Evolutionary conservation across 331 rosid genomes (phyloP), one percentile per base, ranked within the genome.

Genomic region (Malus hybrid): DNA sequence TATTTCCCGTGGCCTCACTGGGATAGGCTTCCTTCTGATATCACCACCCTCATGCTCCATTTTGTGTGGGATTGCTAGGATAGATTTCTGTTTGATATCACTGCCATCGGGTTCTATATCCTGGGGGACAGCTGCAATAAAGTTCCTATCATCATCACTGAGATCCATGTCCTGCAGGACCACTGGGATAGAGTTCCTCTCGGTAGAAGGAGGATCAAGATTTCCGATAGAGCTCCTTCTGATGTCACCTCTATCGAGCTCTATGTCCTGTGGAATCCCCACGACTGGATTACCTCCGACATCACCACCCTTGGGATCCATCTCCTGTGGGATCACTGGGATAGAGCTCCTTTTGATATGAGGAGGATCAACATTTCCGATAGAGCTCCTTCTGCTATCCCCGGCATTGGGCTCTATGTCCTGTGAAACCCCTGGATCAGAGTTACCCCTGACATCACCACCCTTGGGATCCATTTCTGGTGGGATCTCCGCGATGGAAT

Each of bases 161-260:
- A 42, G 70, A 75, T 80, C 82, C 44, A 36, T 68, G 32, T 59
- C 79, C 69, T 81, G 85, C 15, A 67, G 69, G 65, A 62, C 32
- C 70, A 62, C 48, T 73, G 31, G 69, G 34, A 61, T 27, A 42
- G 60, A 16, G 69, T 73, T 60, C 1, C 59, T 62, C 20, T 10
- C 4, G 9, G 13, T 28, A 61, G 62, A 27, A 73, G 7, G 29
- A 27, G 9, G 4, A 33, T 32, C 32, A 72, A 39, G 5, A 22
- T 59, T 48, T 44, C 11, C 18, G 0, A 20, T 18, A 5, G 63
- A 52, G 74, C 44, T 71, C 54, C 24, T 72, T 36, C 56, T 24
- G 11, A 27, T 42, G 5, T 18, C 77, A 60, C 32, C 60, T 27
- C 69, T 57, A 39, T 28, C 3, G 15, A 11, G 44, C 19, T 73